These are phyloP conservation scores for Citrullus amarus DNA, from an alignment of 306 rosid genomes.

Conservation along the genomic window DNA sequence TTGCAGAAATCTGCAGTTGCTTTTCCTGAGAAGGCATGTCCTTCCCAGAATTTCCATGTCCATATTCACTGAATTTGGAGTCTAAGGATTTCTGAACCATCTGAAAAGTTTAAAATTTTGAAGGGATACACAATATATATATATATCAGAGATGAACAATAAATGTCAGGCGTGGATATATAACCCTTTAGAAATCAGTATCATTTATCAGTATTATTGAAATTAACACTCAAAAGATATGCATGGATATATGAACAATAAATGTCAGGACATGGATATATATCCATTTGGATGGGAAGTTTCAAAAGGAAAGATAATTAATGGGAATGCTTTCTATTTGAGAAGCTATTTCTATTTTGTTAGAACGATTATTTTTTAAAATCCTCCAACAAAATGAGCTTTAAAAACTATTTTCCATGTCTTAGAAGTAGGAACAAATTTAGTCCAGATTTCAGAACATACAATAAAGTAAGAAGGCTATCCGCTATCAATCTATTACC, in stretches of 20 bases:
- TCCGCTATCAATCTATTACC: background rate
- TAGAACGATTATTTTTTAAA: background rate
- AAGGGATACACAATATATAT: background rate
- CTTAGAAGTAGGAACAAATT: background rate
- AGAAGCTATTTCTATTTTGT: background rate
- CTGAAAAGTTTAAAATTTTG: constrained; percentile 24
- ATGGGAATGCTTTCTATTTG: background rate
- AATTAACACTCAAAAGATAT: background rate
- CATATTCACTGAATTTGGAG: constrained; percentile 41
- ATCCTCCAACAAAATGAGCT: background rate
- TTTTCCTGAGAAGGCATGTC: constrained; percentile 37
- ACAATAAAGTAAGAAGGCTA: background rate
- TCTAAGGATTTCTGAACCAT: constrained; percentile 59
- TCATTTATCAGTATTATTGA: background rate
- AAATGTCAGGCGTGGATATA: background rate
- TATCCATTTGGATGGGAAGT: background rate
- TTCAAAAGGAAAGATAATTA: constrained; percentile 1
- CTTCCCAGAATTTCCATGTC: constrained; percentile 39
- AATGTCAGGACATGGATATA: background rate
- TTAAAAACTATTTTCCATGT: background rate
- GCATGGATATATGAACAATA: background rate
- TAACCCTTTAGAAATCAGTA: background rate
- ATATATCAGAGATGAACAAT: background rate
- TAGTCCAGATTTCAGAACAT: background rate
- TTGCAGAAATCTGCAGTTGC: constrained; percentile 30